Evolutionary conservation across 192 early-diverging fungal species (phyloP).

Genomic region (Umbelopsis isabellina): DNA sequence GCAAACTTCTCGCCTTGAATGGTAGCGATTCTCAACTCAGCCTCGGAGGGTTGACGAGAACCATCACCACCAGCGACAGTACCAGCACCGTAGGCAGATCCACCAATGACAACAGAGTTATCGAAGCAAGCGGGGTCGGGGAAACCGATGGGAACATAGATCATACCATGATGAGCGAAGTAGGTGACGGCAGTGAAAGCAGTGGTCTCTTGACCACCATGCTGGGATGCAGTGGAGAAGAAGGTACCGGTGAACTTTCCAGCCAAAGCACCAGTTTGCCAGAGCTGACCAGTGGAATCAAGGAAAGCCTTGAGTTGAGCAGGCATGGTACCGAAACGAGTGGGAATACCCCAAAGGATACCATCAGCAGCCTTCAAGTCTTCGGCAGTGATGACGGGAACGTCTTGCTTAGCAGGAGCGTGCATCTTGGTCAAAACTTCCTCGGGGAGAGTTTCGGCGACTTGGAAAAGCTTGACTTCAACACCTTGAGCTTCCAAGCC

Average conservation of each 20-base stretch:
- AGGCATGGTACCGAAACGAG: slow-evolving; percentile 64
- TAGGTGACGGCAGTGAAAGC: slow-evolving; percentile 61
- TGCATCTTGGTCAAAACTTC: slow-evolving; percentile 59
- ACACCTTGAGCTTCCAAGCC: slow-evolving; percentile 56
- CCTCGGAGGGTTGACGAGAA: slow-evolving; percentile 57
- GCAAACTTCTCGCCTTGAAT: slow-evolving; percentile 61
- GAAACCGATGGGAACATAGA: slow-evolving; percentile 73
- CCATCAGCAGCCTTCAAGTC: slow-evolving; percentile 52
- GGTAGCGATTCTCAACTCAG: slow-evolving; percentile 61
- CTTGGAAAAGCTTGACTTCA: slow-evolving; percentile 42
- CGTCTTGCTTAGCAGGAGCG: slow-evolving; percentile 44
- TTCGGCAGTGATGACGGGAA: slow-evolving; percentile 42
- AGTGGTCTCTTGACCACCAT: slow-evolving; percentile 78
- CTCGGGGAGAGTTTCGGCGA: slow-evolving; percentile 60
- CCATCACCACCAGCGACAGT: slow-evolving; percentile 16
- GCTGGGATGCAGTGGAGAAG: slow-evolving; percentile 71
- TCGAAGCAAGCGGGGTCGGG: slow-evolving; percentile 48
- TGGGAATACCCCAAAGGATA: slow-evolving; percentile 54
- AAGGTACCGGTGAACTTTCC: slow-evolving; percentile 74
- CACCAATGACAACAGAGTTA: slow-evolving; percentile 69
- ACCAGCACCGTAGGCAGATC: slow-evolving; percentile 65
- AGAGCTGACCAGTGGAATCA: slow-evolving; percentile 34
- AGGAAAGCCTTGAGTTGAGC: slow-evolving; percentile 69
- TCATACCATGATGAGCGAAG: slow-evolving; percentile 77
- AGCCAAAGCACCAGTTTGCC: slow-evolving; percentile 51